A percentile compares a stretch with the other conserved stretches of the same genome.
Evolutionary conservation across 2,329 filamentous ascomycete species (phyloP).

Genomic region (Aspergillus carbonarius): DNA sequence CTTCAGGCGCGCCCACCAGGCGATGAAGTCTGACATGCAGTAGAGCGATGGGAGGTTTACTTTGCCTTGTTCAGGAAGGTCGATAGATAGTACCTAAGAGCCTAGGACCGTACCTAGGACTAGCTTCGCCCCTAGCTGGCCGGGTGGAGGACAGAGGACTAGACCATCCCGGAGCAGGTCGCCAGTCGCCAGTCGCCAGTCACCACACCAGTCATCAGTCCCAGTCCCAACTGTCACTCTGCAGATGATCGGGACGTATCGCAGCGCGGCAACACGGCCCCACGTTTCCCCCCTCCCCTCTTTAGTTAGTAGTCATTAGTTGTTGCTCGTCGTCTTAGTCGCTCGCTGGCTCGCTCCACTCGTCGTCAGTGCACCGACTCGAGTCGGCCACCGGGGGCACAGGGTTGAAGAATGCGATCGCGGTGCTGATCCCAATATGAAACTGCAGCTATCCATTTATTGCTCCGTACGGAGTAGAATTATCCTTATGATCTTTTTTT

Average conservation of each 20-base stretch:
- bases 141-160: neutral
- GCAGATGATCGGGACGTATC: conserved; percentile 15
- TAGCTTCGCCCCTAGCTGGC: neutral
- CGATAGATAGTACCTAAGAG: neutral
- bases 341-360: neutral
- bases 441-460: neutral
- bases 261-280: conserved; percentile 7
- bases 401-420: neutral
- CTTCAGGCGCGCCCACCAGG: neutral
- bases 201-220: too few species aligned
- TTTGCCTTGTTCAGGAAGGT: neutral
- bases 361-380: conserved; percentile 4
- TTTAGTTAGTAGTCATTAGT: too few species aligned
- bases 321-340: neutral
- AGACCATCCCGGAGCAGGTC: neutral
- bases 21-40: neutral
- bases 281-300: conserved; percentile 12
- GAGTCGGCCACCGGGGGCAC: neutral
- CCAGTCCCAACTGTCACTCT: conserved; percentile 16
- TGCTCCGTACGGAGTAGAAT: too few species aligned
- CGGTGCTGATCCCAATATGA: neutral
- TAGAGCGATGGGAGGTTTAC: neutral
- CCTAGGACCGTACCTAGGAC: neutral
- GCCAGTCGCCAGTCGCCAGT: neutral
- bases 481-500: too few species aligned